Evolutionary conservation across 2,329 filamentous ascomycete genomes (phyloP).

Genomic region (Alternaria sp.): DNA sequence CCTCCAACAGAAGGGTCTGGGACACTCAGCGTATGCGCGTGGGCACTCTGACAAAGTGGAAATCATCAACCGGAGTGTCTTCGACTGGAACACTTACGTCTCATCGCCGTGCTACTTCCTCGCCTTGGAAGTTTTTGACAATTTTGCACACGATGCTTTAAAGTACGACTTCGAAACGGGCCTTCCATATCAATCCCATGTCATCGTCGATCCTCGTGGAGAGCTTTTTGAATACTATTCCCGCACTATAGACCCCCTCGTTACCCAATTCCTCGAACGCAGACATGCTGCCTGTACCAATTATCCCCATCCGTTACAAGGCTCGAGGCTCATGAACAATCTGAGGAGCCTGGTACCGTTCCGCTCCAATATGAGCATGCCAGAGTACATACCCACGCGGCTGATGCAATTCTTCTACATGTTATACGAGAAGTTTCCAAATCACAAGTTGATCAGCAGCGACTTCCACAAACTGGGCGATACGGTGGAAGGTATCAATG

Average conservation of each 20-base stretch:
- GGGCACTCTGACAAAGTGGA: constrained; percentile 88
- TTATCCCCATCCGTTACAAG: constrained; percentile 69
- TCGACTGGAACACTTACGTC: constrained; percentile 91
- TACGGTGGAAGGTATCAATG: constrained; percentile 83
- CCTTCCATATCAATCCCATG: constrained; percentile 84
- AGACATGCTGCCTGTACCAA: constrained; percentile 75
- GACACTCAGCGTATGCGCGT: constrained; percentile 70
- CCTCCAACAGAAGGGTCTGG: constrained; percentile 77
- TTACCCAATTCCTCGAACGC: constrained; percentile 83
- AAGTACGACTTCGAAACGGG: constrained; percentile 88
- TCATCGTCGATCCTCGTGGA: constrained; percentile 83
- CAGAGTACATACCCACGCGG: constrained; percentile 93
- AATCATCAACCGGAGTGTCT: constrained; percentile 93
- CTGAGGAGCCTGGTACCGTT: constrained; percentile 74
- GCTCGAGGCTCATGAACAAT: constrained; percentile 64
- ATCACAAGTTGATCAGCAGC: constrained; percentile 85
- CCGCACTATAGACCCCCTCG: constrained; percentile 80
- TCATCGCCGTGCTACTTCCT: constrained; percentile 96
- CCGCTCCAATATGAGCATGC: constrained; percentile 76
- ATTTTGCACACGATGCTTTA: constrained; percentile 93
- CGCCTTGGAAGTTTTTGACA: constrained; percentile 97
- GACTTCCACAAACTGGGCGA: constrained; percentile 91
- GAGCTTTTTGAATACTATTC: constrained; percentile 97
- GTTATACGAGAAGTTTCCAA: constrained; percentile 85
- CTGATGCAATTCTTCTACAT: constrained; percentile 98